phyloP scores from a whole-genome alignment of 805 yeast genomes.

The Zygosaccharomyces siamensis region DNA sequence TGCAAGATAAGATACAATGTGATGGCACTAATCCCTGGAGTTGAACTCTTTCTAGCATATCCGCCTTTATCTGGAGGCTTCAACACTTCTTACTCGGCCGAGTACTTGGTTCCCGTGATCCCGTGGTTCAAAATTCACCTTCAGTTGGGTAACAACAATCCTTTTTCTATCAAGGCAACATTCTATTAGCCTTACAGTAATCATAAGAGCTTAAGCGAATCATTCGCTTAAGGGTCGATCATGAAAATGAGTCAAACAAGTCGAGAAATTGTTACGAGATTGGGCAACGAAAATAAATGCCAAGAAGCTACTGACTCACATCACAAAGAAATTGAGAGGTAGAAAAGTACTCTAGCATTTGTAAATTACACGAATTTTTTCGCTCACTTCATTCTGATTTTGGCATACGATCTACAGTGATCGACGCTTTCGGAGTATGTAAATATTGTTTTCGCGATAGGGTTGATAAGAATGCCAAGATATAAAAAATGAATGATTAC shows the following conservation, averaged over 20 bases:
- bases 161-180: neutral
- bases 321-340: too few species aligned
- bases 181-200: neutral
- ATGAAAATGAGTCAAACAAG: neutral
- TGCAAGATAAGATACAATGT: neutral
- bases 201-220: neutral
- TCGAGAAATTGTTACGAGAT: neutral
- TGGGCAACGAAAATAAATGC: too few species aligned
- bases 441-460: conserved; percentile 3
- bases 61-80: neutral
- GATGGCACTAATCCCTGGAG: neutral
- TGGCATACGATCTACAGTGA: neutral
- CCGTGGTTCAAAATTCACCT: neutral
- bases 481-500: neutral
- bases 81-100: neutral
- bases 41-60: neutral
- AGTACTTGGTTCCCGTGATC: neutral
- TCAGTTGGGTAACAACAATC: neutral
- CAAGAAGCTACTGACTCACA: too few species aligned
- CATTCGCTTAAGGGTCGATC: neutral
- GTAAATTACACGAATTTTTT: too few species aligned
- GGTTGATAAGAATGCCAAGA: neutral
- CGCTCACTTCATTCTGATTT: neutral
- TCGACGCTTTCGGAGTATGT: neutral
- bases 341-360: neutral